These are phyloP conservation scores for Tetrahymena borealis DNA, from an alignment of 73 alveolate species.

Conservation along the genomic window DNA sequence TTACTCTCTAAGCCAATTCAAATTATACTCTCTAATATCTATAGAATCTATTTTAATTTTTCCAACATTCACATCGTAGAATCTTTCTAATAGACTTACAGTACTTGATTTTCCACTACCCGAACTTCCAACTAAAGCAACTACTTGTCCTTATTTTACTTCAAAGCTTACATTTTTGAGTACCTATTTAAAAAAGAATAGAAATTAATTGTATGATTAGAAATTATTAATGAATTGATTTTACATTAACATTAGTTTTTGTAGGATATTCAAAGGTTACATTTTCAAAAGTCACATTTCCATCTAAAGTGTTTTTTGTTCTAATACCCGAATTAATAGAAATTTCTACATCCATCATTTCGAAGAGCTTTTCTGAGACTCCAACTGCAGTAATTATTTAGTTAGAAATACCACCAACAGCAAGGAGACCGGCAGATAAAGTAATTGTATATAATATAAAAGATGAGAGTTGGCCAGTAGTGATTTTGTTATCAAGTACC, in stretches of 20 bases:
- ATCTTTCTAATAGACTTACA: slow-evolving; percentile 73
- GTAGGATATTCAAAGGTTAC: not conserved
- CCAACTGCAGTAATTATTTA: not conserved
- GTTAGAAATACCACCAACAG: not conserved
- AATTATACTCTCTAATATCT: slow-evolving; percentile 62
- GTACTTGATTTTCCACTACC: slow-evolving; percentile 94
- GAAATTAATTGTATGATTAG: not conserved
- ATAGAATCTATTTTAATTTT: slow-evolving; percentile 67
- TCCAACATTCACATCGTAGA: slow-evolving; percentile 89
- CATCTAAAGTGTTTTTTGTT: not conserved
- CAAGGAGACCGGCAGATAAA: not conserved
- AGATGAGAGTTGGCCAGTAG: slow-evolving; percentile 27
- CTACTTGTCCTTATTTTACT: slow-evolving; percentile 44
- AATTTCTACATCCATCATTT: not conserved
- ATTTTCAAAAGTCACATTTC: not conserved
- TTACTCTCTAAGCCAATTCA: slow-evolving; percentile 51
- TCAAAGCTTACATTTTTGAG: slow-evolving; percentile 44
- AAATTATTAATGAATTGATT: not conserved
- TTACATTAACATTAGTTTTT: not conserved
- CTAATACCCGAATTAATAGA: not conserved
- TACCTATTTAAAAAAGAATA: slow-evolving; percentile 2
- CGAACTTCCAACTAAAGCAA: slow-evolving; percentile 70
- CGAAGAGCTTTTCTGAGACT: not conserved
- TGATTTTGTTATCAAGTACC: slow-evolving; percentile 3
- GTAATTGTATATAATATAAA: slow-evolving; percentile 28